Conservation (phyloP, 1,284 basidiomycete species). For the Ceratobasidium papillatum region DNA sequence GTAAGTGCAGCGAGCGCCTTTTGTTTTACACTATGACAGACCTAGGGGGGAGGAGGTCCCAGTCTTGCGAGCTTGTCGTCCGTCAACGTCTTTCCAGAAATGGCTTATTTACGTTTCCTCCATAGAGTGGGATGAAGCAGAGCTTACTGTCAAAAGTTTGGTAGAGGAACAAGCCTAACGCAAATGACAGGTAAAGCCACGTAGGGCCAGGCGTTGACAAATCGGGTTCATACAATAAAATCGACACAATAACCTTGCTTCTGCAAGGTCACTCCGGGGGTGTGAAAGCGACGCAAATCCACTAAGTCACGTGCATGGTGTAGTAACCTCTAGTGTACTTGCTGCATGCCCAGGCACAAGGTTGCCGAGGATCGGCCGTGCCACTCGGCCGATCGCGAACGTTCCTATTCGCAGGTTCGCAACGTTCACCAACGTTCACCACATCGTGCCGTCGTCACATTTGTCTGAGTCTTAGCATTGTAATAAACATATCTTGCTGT, state of each 20-base stretch:
- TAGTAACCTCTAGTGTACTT: too few relatives aligned
- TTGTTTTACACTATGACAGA: constrained; percentile 28
- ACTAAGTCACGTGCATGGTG: too few relatives aligned
- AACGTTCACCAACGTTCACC: too few relatives aligned
- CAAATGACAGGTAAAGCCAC: constrained; percentile 47
- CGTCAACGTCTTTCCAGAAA: constrained; percentile 45
- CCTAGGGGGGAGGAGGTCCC: constrained; percentile 47
- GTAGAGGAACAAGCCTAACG: constrained; percentile 47
- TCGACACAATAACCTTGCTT: constrained; percentile 42
- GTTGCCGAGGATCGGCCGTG: too few relatives aligned
- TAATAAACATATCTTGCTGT: too few relatives aligned
- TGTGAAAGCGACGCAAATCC: too few relatives aligned
- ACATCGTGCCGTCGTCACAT: too few relatives aligned
- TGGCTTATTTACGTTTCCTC: background rate
- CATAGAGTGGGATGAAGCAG: background rate
- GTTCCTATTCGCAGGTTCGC: too few relatives aligned
- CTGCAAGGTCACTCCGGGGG: background rate
- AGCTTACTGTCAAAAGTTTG: constrained; percentile 48
- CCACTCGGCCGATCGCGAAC: too few relatives aligned
- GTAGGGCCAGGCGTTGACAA: constrained; percentile 44
- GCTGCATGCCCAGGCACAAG: too few relatives aligned
- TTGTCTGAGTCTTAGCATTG: too few relatives aligned
- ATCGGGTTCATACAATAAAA: constrained; percentile 44
- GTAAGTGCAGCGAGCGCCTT: constrained; percentile 67
- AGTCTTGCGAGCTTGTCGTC: constrained; percentile 47